phyloP scores from a whole-genome alignment of 1,284 basidiomycete genomes.

The Agroathelia rolfsii region DNA sequence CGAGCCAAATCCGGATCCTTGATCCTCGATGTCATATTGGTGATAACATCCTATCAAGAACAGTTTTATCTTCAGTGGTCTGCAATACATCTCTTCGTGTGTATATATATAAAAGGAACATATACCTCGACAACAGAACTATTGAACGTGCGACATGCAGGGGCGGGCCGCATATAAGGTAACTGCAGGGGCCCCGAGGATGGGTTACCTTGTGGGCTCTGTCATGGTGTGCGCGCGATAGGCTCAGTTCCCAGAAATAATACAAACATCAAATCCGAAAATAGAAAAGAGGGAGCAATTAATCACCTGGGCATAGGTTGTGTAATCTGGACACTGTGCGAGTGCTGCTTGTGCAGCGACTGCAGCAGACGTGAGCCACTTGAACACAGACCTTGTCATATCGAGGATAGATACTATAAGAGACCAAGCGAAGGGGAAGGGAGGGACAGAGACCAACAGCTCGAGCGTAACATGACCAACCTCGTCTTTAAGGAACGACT shows the following conservation, averaged over 20 bases:
- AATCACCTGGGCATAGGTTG: constrained; percentile 47
- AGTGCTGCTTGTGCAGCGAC: constrained; percentile 19
- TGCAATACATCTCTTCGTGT: background rate
- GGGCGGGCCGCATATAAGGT: constrained; percentile 62
- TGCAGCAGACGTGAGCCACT: too few species aligned
- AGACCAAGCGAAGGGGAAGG: too few species aligned
- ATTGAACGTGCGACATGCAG: constrained; percentile 62
- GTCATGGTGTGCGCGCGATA: constrained; percentile 1
- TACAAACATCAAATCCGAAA: constrained; percentile 1
- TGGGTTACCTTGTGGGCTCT: constrained; percentile 47
- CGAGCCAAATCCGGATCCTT: constrained; percentile 68
- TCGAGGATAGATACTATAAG: too few species aligned
- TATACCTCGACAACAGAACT: constrained; percentile 60
- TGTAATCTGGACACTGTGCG: constrained; percentile 53
- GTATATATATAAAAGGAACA: constrained; percentile 3
- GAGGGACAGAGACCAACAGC: too few species aligned
- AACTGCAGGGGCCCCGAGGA: constrained; percentile 53
- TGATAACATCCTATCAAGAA: constrained; percentile 46
- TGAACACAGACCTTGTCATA: too few species aligned
- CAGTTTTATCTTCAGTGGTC: background rate
- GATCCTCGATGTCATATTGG: constrained; percentile 56
- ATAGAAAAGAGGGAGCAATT: constrained; percentile 2
- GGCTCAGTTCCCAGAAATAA: background rate
- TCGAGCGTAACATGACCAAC: too few species aligned
- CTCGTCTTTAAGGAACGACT: too few species aligned